These are phyloP conservation scores for Arthromyces matolae DNA, from an alignment of 768 basidiomycete genomes.

Conservation along the genomic window DNA sequence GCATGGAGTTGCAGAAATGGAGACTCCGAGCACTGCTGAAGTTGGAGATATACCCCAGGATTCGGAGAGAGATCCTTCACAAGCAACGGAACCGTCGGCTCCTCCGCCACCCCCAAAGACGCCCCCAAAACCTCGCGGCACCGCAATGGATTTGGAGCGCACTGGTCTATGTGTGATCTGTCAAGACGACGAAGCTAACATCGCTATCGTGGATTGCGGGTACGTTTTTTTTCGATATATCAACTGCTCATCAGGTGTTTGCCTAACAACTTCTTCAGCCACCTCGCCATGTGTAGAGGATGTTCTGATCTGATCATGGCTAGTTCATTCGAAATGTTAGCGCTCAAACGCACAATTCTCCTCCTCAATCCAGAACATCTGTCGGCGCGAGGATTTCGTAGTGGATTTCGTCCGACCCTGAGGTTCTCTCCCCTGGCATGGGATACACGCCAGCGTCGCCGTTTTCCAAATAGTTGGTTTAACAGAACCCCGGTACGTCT, in stretches of 20 bases:
- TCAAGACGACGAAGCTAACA: conserved; percentile 91
- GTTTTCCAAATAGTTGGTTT: no score
- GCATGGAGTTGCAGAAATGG: conserved; percentile 7
- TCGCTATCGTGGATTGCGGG: conserved; percentile 95
- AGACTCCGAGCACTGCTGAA: no score
- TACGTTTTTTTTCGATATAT: no score
- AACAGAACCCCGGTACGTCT: no score
- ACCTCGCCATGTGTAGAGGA: conserved; percentile 70
- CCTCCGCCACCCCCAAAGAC: conserved; percentile 22
- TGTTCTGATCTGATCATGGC: conserved; percentile 36
- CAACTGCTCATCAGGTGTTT: not conserved
- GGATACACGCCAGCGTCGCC: no score
- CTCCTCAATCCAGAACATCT: no score
- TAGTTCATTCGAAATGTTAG: no score
- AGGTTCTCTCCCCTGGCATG: no score
- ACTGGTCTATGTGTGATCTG: conserved; percentile 87
- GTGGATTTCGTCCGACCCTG: no score
- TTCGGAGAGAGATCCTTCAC: conserved; percentile 6
- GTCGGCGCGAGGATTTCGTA: no score
- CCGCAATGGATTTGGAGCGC: conserved; percentile 49
- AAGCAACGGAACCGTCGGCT: conserved; percentile 17
- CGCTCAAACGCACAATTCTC: no score
- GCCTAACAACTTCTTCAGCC: conserved; percentile 36
- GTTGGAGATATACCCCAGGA: conserved; percentile 2
- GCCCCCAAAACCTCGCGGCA: conserved; percentile 33